Conservation (phyloP, 352 stramenopile genomes). For the Phytophthora kernoviae region DNA sequence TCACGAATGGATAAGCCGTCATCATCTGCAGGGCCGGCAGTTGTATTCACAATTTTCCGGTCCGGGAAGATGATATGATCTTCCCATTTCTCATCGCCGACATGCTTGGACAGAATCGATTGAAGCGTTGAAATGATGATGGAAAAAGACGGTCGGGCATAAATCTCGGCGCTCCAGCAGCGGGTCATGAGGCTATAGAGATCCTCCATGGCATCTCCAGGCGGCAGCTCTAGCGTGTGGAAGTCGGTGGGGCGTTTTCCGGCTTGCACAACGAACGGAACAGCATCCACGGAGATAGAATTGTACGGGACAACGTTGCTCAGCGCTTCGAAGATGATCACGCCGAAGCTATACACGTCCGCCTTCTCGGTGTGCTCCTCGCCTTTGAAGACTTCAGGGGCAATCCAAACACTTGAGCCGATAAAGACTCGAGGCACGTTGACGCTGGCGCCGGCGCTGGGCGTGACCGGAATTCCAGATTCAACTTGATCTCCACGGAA, state of each 20-base stretch:
- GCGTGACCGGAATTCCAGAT: slow-evolving; percentile 12
- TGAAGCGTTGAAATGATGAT: slow-evolving; percentile 82
- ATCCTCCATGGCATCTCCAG: slow-evolving; percentile 64
- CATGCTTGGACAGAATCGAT: slow-evolving; percentile 66
- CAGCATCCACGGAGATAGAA: slow-evolving; percentile 80
- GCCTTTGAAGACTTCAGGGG: slow-evolving; percentile 89
- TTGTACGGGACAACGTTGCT: slow-evolving; percentile 72
- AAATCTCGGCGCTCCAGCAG: slow-evolving; percentile 80
- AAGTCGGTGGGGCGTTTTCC: slow-evolving; percentile 85
- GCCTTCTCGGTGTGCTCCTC: slow-evolving; percentile 87
- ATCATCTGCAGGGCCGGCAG: slow-evolving; percentile 49
- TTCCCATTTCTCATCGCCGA: slow-evolving; percentile 82
- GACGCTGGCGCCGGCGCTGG: slow-evolving; percentile 7
- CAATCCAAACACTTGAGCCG: slow-evolving; percentile 92
- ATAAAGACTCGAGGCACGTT: slow-evolving; percentile 58
- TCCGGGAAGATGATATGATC: slow-evolving; percentile 86
- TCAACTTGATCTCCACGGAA: slow-evolving; percentile 67
- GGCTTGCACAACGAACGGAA: slow-evolving; percentile 79
- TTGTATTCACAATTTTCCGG: slow-evolving; percentile 67
- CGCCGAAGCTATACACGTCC: slow-evolving; percentile 89
- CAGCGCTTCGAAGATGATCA: slow-evolving; percentile 81
- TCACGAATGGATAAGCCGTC: slow-evolving; percentile 82
- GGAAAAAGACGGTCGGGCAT: slow-evolving; percentile 79
- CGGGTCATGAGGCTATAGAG: slow-evolving; percentile 70
- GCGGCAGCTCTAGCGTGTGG: slow-evolving; percentile 52